Percentiles rank a stretch among this genome's conserved stretches.
These are phyloP conservation scores for Verticillium nonalfalfae DNA, from an alignment of 2,329 filamentous ascomycete genomes.

Conservation along the genomic window DNA sequence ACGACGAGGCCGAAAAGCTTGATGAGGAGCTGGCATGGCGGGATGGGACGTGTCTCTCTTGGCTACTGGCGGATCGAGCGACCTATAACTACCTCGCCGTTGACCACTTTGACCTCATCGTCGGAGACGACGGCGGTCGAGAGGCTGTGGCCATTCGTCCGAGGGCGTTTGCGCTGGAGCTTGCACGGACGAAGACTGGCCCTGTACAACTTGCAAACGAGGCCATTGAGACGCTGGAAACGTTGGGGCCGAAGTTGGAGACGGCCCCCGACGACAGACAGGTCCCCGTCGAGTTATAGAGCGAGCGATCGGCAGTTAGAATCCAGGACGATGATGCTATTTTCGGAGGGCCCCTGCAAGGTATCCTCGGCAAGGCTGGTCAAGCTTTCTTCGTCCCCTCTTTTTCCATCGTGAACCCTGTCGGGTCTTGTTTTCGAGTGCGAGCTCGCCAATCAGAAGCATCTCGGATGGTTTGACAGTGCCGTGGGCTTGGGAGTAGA, in stretches of 20 bases:
- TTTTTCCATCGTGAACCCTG: too few relatives aligned
- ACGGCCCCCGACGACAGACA: not conserved
- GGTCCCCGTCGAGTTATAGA: not conserved
- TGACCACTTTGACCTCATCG: constrained; percentile 22
- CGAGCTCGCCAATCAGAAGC: not conserved
- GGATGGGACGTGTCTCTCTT: not conserved
- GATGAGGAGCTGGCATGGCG: not conserved
- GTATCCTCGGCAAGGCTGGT: too few relatives aligned
- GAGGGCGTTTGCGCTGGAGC: constrained; percentile 3
- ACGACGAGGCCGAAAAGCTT: not conserved
- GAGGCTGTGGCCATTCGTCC: not conserved
- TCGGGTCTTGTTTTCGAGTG: not conserved
- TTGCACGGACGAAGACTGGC: not conserved
- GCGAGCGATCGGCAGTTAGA: not conserved
- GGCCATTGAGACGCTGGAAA: not conserved
- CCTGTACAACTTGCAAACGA: not conserved
- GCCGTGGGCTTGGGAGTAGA: not conserved
- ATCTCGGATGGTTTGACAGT: not conserved
- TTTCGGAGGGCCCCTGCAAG: not conserved
- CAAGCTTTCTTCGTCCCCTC: too few relatives aligned
- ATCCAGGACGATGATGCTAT: not conserved
- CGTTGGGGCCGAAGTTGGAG: too few relatives aligned
- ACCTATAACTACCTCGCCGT: constrained; percentile 21
- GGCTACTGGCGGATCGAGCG: constrained; percentile 19
- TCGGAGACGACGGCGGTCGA: constrained; percentile 5